A percentile compares a stretch with the other conserved stretches of the same genome.
phyloP scores from a whole-genome alignment of 2,329 filamentous ascomycete genomes.

The Pleurostoma richardsiae region DNA sequence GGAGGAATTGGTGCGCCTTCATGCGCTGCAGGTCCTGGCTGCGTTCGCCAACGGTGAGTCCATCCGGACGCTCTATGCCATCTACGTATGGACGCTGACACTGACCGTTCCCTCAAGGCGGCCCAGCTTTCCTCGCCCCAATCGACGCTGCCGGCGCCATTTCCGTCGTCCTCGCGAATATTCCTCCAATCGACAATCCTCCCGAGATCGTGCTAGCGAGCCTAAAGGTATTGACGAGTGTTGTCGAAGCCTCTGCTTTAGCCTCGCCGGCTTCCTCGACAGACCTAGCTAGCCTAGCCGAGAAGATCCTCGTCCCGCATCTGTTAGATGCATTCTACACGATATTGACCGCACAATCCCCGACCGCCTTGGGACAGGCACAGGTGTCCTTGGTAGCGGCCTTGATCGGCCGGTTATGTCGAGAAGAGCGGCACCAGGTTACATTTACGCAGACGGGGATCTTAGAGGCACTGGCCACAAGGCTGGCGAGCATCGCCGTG shows the following conservation, averaged over 20 bases:
- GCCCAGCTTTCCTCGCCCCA: slow-evolving; percentile 71
- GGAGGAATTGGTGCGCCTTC: slow-evolving; percentile 65
- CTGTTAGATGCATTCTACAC: slow-evolving; percentile 58
- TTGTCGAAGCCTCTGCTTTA: slow-evolving; percentile 60
- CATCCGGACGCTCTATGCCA: background rate
- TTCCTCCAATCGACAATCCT: slow-evolving; percentile 61
- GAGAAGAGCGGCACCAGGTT: slow-evolving; percentile 64
- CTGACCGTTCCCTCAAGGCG: slow-evolving; percentile 47
- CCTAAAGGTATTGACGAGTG: slow-evolving; percentile 67
- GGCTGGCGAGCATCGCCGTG: slow-evolving; percentile 67
- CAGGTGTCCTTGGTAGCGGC: slow-evolving; percentile 57
- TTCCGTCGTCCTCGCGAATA: slow-evolving; percentile 63
- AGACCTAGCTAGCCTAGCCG: slow-evolving; percentile 49
- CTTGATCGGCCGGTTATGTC: slow-evolving; percentile 57
- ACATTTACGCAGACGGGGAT: slow-evolving; percentile 68
- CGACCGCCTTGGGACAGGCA: slow-evolving; percentile 39
- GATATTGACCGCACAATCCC: slow-evolving; percentile 32
- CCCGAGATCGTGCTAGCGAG: slow-evolving; percentile 66
- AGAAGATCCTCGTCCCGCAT: slow-evolving; percentile 58
- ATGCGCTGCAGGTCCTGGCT: slow-evolving; percentile 78
- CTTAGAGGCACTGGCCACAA: slow-evolving; percentile 71
- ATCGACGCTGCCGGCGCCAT: slow-evolving; percentile 64
- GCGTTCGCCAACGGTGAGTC: slow-evolving; percentile 76
- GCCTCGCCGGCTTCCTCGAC: slow-evolving; percentile 44
- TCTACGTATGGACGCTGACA: background rate